phyloP scores from a whole-genome alignment of 1,284 basidiomycete genomes.

The Tilletia horrida region DNA sequence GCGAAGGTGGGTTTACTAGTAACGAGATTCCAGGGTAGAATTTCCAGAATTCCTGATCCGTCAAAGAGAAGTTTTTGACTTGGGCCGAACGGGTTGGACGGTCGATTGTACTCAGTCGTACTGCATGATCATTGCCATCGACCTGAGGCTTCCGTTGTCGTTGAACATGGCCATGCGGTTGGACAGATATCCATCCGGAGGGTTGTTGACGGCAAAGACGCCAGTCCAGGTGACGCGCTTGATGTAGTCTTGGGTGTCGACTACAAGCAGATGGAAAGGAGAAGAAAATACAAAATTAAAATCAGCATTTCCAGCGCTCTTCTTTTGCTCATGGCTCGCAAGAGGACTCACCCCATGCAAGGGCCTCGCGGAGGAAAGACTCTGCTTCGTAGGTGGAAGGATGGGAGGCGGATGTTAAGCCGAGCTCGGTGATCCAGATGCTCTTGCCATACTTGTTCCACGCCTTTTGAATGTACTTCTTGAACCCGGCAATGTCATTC shows the following conservation, averaged over 20 bases:
- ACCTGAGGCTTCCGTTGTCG: neutral
- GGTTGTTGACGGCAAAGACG: constrained; percentile 40
- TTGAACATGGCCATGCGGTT: constrained; percentile 42
- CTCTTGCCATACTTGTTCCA: constrained; percentile 34
- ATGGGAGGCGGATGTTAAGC: constrained; percentile 35
- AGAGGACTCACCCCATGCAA: constrained; percentile 6
- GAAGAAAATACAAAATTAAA: neutral
- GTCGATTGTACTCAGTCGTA: neutral
- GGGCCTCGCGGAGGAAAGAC: neutral
- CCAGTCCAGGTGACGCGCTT: constrained; percentile 47
- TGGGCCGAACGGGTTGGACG: neutral
- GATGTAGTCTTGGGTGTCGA: constrained; percentile 36
- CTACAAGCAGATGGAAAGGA: neutral
- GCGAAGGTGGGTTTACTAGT: too few species aligned
- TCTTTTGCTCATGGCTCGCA: neutral
- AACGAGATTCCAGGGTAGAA: too few species aligned
- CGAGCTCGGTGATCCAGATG: constrained; percentile 47
- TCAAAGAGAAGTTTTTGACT: neutral
- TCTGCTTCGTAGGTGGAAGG: constrained; percentile 31
- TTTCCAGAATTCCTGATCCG: too few species aligned
- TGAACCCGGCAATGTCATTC: constrained; percentile 33
- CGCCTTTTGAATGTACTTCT: constrained; percentile 39
- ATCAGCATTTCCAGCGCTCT: neutral
- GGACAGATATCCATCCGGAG: constrained; percentile 43
- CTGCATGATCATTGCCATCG: constrained; percentile 7